Evolutionary conservation across 2,329 filamentous ascomycete genomes (phyloP).

Genomic region (Cercospora canescens): DNA sequence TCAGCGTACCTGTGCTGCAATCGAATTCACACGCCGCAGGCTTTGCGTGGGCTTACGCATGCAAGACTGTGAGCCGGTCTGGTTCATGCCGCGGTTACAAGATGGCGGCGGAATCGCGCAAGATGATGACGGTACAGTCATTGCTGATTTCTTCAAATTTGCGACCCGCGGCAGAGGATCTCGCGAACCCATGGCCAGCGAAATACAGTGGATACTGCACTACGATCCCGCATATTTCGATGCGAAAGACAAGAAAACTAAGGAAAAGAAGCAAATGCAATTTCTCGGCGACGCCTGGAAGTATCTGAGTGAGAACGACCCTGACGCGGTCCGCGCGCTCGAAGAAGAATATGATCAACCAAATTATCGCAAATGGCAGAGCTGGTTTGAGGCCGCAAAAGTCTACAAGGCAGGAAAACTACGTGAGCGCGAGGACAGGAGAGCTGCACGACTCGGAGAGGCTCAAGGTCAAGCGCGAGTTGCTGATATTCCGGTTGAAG

Average conservation of each 20-base stretch:
- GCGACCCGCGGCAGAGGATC: neutral
- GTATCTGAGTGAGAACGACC: conserved; percentile 14
- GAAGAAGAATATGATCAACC: neutral
- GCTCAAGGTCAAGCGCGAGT: neutral
- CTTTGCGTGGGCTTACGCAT: neutral
- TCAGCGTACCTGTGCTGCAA: neutral
- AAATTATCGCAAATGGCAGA: conserved; percentile 9
- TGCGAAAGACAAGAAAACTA: neutral
- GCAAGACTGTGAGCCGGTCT: neutral
- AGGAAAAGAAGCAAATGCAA: conserved; percentile 11
- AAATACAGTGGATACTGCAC: conserved; percentile 17
- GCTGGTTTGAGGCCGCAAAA: conserved; percentile 2
- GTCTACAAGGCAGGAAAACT: conserved; percentile 12
- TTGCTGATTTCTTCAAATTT: neutral
- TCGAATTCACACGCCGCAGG: neutral
- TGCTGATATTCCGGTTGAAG: neutral
- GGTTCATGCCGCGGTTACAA: neutral
- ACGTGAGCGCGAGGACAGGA: neutral
- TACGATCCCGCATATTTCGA: conserved; percentile 7
- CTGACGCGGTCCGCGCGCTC: neutral
- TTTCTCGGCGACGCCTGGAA: conserved; percentile 16
- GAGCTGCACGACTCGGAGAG: neutral
- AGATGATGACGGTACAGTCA: conserved; percentile 1
- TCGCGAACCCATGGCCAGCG: conserved; percentile 17
- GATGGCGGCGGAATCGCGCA: neutral